Conservation (phyloP, 2,329 filamentous ascomycete genomes). For the Colletotrichum sp. region DNA sequence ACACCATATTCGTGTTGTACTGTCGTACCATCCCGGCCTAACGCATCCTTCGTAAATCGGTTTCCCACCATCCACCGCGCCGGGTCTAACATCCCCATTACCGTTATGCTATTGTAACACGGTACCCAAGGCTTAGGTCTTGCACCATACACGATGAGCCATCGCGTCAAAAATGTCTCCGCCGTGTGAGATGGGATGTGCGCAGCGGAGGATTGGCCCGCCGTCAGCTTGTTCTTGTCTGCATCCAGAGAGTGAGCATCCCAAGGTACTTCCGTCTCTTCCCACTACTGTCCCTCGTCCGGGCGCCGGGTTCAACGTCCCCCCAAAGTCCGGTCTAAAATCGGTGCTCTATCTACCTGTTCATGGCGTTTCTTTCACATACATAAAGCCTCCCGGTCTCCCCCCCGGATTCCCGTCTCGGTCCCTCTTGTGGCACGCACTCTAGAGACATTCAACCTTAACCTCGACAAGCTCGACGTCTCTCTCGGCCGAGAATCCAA, state of each 20-base stretch:
- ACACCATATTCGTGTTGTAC: not conserved
- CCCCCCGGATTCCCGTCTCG: not conserved
- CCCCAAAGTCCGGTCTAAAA: conserved; percentile 6
- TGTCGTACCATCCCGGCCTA: conserved; percentile 7
- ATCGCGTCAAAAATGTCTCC: conserved; percentile 6
- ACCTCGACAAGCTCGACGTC: not conserved
- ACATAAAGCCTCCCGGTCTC: conserved; percentile 2
- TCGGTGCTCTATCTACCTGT: not conserved
- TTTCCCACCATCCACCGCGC: not conserved
- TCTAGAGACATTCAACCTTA: conserved; percentile 1
- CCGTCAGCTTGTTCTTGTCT: not conserved
- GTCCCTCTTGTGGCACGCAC: not conserved
- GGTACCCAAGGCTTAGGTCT: not conserved
- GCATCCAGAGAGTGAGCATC: not conserved
- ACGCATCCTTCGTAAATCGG: conserved; percentile 8
- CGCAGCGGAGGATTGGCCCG: not conserved
- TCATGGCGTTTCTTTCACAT: not conserved
- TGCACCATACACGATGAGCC: conserved; percentile 5
- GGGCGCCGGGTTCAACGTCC: conserved; percentile 7
- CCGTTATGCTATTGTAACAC: conserved; percentile 11
- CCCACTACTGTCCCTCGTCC: not conserved
- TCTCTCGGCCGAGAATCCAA: not conserved
- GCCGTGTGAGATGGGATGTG: not conserved
- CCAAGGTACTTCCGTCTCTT: not conserved
- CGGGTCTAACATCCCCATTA: not conserved